Evolutionary conservation across 192 early-diverging fungal genomes (phyloP).

Genomic region (Rhizoclosmatium sp.): DNA sequence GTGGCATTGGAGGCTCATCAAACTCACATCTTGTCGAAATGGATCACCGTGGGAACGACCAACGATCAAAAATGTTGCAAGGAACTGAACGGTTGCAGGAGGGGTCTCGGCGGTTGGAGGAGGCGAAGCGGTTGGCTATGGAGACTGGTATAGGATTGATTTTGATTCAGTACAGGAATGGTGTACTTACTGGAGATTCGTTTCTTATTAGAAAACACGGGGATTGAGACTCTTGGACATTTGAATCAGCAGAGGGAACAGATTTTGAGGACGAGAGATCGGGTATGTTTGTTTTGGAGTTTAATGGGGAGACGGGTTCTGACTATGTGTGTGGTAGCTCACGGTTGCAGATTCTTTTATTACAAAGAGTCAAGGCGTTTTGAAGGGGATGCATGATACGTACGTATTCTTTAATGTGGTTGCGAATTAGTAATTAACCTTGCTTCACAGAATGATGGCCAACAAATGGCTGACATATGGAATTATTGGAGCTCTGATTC

Average conservation of each 20-base stretch:
- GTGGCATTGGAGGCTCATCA: constrained; percentile 17
- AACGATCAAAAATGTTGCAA: constrained; percentile 76
- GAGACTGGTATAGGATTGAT: constrained; percentile 81
- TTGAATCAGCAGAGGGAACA: constrained; percentile 90
- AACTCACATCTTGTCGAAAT: constrained; percentile 48
- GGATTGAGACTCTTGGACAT: constrained; percentile 82
- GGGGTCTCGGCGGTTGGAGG: constrained; percentile 80
- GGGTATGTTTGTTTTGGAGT: constrained; percentile 55
- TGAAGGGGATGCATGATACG: constrained; percentile 76
- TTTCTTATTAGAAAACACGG: constrained; percentile 69
- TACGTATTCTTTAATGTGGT: constrained; percentile 52
- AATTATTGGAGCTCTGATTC: constrained; percentile 81
- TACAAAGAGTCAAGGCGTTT: constrained; percentile 59
- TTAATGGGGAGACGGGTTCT: not conserved
- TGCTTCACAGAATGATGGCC: constrained; percentile 70
- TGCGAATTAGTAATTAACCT: not conserved
- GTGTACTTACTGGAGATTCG: not conserved
- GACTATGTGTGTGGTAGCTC: constrained; percentile 31
- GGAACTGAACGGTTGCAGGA: constrained; percentile 88
- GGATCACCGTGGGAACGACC: constrained; percentile 67
- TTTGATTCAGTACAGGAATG: not conserved
- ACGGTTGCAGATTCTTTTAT: constrained; percentile 62
- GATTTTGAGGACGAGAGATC: constrained; percentile 84
- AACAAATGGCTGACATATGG: constrained; percentile 89
- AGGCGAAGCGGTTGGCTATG: constrained; percentile 87